Evolutionary conservation across 1,139 yeast genomes (phyloP).

Genomic region (Diutina ranongensis): DNA sequence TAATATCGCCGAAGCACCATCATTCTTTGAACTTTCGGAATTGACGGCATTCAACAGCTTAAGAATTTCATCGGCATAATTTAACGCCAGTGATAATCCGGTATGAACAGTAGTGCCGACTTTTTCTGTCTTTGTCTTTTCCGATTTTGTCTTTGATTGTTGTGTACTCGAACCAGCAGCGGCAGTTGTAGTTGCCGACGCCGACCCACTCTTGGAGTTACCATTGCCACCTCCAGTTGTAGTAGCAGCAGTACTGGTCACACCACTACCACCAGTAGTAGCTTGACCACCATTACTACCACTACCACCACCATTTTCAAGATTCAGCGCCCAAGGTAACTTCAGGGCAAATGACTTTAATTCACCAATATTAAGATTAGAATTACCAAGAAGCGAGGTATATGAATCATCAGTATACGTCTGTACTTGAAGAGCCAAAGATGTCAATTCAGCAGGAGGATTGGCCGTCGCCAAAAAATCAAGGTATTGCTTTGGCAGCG

Average conservation of each 20-base stretch:
- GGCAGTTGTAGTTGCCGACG: conserved; percentile 7
- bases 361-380: conserved; percentile 13
- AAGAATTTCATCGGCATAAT: background rate
- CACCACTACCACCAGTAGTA: conserved; percentile 8
- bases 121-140: background rate
- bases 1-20: conserved; percentile 13
- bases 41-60: background rate
- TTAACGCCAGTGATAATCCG: background rate
- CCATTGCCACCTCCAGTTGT: background rate
- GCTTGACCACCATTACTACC: conserved; percentile 8
- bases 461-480: conserved; percentile 23
- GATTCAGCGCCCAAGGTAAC: conserved; percentile 33
- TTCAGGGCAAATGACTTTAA: conserved; percentile 26
- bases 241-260: conserved; percentile 7
- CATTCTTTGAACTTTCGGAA: conserved; percentile 8
- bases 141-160: background rate
- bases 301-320: conserved; percentile 12
- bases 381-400: conserved; percentile 26
- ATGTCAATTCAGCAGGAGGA: conserved; percentile 22
- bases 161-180: background rate
- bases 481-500: conserved; percentile 16
- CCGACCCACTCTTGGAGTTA: conserved; percentile 8
- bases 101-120: background rate
- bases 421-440: conserved; percentile 25
- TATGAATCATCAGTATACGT: conserved; percentile 30